A percentile compares a stretch with the other conserved stretches of the same genome.
These are phyloP conservation scores for Ustilago tritici DNA, from an alignment of 1,284 basidiomycete genomes.

Conservation along the genomic window DNA sequence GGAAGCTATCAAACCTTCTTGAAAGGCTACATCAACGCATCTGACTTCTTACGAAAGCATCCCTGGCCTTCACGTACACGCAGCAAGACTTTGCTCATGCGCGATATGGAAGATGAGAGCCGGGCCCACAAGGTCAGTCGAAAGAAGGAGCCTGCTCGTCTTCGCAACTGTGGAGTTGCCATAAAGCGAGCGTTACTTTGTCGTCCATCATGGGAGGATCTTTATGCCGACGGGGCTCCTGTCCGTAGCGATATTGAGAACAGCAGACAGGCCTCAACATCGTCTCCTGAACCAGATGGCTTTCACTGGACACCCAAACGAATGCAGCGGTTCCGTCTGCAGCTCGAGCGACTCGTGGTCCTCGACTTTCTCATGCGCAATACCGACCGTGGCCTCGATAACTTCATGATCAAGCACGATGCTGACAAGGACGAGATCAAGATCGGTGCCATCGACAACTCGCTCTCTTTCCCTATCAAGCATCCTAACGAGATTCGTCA, in stretches of 20 bases:
- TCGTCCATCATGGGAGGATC: conserved; percentile 81
- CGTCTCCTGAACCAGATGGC: conserved; percentile 22
- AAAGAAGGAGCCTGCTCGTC: conserved; percentile 53
- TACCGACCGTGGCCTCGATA: conserved; percentile 73
- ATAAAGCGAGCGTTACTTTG: conserved; percentile 65
- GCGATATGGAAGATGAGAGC: conserved; percentile 84
- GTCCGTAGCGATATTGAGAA: conserved; percentile 71
- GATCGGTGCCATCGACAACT: conserved; percentile 89
- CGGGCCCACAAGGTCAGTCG: conserved; percentile 67
- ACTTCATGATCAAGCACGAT: conserved; percentile 73
- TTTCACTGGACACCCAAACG: conserved; percentile 84
- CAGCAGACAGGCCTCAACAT: conserved; percentile 13
- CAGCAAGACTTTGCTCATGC: conserved; percentile 67
- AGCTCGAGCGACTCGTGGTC: conserved; percentile 80
- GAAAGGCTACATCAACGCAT: conserved; percentile 86
- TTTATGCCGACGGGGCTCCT: conserved; percentile 67
- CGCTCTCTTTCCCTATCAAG: conserved; percentile 80
- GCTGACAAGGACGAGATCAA: conserved; percentile 79
- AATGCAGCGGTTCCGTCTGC: conserved; percentile 84
- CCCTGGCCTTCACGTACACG: conserved; percentile 88
- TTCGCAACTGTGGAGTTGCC: conserved; percentile 61
- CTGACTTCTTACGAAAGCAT: conserved; percentile 84
- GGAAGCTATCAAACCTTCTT: conserved; percentile 91
- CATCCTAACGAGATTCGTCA: conserved; percentile 88
- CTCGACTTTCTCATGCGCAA: conserved; percentile 88